These are phyloP conservation scores for Balansia obtecta DNA, from an alignment of 2,329 filamentous ascomycete genomes.

Conservation along the genomic window DNA sequence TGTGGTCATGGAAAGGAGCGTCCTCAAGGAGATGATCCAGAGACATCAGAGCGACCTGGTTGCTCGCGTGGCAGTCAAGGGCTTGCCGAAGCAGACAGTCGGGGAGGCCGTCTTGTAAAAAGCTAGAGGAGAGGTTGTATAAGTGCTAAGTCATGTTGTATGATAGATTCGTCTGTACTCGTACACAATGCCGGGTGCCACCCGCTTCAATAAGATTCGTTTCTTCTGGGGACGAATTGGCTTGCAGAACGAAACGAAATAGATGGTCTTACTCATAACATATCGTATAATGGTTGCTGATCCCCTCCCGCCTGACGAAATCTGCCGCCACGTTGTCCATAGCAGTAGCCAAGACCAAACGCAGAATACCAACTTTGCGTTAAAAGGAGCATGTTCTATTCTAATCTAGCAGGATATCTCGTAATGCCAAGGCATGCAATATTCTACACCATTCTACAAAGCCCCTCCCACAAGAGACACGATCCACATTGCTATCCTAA, in stretches of 20 bases:
- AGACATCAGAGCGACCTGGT: slow-evolving; percentile 58
- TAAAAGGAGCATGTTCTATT: not conserved
- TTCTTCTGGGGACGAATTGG: no score
- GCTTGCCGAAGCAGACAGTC: slow-evolving; percentile 21
- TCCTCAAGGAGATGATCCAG: slow-evolving; percentile 62
- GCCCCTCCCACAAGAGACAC: slow-evolving; percentile 77
- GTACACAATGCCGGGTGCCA: not conserved
- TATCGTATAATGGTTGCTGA: no score
- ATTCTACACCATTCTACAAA: slow-evolving; percentile 37
- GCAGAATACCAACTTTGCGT: no score
- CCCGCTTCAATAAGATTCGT: not conserved
- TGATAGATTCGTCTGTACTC: not conserved
- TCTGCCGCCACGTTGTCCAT: no score
- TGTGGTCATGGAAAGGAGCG: slow-evolving; percentile 73
- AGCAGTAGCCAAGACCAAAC: no score
- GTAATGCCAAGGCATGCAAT: slow-evolving; percentile 3
- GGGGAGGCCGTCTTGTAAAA: slow-evolving; percentile 13
- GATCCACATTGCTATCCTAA: slow-evolving; percentile 88
- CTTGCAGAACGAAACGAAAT: no score
- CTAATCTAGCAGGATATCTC: slow-evolving; percentile 3
- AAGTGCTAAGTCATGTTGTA: not conserved
- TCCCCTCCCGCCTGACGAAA: no score
- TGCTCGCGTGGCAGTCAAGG: slow-evolving; percentile 32
- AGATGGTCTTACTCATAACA: no score
- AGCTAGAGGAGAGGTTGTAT: not conserved